Conservation (phyloP, 108 stramenopile species). For the Fragilaria radians region DNA sequence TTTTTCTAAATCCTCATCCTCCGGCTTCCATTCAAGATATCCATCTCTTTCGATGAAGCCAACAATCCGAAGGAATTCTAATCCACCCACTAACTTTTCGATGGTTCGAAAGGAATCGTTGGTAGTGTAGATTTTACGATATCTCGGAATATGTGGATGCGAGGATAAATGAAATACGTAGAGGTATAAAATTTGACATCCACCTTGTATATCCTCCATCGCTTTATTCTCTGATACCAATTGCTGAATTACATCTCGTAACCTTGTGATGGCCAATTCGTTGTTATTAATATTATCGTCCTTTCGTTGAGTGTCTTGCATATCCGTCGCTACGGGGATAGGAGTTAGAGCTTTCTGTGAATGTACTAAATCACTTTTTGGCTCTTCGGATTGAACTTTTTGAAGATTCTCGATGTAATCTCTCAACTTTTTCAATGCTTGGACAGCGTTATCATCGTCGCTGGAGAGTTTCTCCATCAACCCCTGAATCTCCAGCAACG, state of each 20-base stretch:
- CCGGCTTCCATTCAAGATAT: constrained; percentile 54
- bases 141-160: constrained; percentile 56
- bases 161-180: constrained; percentile 64
- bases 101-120: constrained; percentile 70
- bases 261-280: not conserved
- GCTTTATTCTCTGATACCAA: constrained; percentile 30
- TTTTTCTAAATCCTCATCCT: constrained; percentile 6
- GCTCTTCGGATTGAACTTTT: too few relatives aligned
- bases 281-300: not conserved
- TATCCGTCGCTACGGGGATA: not conserved
- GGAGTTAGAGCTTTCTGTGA: not conserved
- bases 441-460: not conserved
- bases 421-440: not conserved
- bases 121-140: constrained; percentile 75
- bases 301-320: not conserved
- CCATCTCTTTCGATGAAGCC: constrained; percentile 51
- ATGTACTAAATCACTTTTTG: not conserved
- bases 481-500: not conserved
- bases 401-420: too few relatives aligned
- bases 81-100: constrained; percentile 48
- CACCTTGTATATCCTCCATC: constrained; percentile 24
- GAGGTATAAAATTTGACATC: constrained; percentile 64
- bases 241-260: not conserved
- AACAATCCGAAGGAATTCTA: constrained; percentile 51
- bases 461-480: not conserved